These are phyloP conservation scores for Polysphondylium violaceum DNA, from an alignment of 78 protist genomes.

Conservation along the genomic window DNA sequence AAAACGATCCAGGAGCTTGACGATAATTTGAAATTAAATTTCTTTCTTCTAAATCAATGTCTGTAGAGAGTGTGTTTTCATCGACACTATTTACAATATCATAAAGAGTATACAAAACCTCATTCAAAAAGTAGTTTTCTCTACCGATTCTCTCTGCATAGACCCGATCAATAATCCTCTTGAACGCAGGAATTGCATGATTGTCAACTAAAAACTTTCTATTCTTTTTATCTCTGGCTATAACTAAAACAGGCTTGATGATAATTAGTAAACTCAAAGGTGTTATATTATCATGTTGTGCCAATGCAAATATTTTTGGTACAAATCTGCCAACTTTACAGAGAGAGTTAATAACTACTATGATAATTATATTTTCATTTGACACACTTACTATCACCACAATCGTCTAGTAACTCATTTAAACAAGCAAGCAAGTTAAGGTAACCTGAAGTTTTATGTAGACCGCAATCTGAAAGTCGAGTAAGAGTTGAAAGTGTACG, in stretches of 20 bases:
- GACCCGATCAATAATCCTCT: neutral
- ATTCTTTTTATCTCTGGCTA: neutral
- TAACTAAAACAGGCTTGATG: neutral
- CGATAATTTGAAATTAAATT: neutral
- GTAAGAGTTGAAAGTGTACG: neutral
- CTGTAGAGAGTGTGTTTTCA: neutral
- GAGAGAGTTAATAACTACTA: neutral
- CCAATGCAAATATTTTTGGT: neutral
- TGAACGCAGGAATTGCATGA: neutral
- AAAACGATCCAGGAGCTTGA: neutral
- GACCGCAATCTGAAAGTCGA: neutral
- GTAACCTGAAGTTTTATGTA: neutral
- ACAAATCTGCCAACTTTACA: neutral
- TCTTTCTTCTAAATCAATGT: neutral
- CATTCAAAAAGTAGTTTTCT: neutral
- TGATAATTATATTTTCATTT: too few species aligned
- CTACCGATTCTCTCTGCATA: neutral
- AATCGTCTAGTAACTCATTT: neutral
- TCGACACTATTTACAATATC: neutral
- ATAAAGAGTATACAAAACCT: neutral
- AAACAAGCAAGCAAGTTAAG: neutral
- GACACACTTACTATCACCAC: neutral
- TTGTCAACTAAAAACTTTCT: neutral
- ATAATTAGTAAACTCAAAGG: neutral
- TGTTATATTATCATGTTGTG: neutral